phyloP scores from a whole-genome alignment of 148 eudicot species.

The Vaccinium myrtillus region DNA sequence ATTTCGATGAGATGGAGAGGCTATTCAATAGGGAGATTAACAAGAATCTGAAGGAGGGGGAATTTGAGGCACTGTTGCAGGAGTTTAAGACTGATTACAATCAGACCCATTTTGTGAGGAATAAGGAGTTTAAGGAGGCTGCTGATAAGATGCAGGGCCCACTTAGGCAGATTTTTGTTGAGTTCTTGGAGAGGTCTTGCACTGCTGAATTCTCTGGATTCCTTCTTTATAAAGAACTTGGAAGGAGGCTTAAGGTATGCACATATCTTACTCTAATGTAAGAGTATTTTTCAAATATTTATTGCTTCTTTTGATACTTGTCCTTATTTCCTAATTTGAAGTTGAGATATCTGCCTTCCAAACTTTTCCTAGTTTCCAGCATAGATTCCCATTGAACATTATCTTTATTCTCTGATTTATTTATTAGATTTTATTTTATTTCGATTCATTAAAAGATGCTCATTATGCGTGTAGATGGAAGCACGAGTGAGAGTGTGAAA shows the following conservation, averaged over 20 bases:
- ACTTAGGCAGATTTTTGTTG: slow-evolving; percentile 81
- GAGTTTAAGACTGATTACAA: slow-evolving; percentile 98
- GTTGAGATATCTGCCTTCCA: not conserved
- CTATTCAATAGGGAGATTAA: slow-evolving; percentile 86
- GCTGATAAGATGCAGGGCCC: slow-evolving; percentile 86
- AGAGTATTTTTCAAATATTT: not conserved
- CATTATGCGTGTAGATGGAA: too few species aligned
- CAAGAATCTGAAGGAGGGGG: slow-evolving; percentile 74
- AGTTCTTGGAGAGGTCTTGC: slow-evolving; percentile 97
- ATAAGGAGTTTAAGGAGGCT: slow-evolving; percentile 94
- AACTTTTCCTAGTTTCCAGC: not conserved
- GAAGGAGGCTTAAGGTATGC: slow-evolving; percentile 87
- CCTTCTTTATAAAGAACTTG: slow-evolving; percentile 89
- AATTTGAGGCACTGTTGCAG: slow-evolving; percentile 80
- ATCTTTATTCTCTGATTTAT: not conserved
- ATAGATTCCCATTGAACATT: not conserved
- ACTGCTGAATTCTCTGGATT: slow-evolving; percentile 99
- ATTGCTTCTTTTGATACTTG: not conserved
- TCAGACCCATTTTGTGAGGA: slow-evolving; percentile 96
- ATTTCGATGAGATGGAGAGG: slow-evolving; percentile 94
- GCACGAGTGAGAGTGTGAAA: too few species aligned
- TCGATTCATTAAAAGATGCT: too few species aligned
- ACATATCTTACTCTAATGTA: not conserved
- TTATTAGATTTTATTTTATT: too few species aligned
- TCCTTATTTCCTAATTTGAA: not conserved